Conservation (phyloP, 495 filamentous ascomycete species). For the Trichoderma parareesei region DNA sequence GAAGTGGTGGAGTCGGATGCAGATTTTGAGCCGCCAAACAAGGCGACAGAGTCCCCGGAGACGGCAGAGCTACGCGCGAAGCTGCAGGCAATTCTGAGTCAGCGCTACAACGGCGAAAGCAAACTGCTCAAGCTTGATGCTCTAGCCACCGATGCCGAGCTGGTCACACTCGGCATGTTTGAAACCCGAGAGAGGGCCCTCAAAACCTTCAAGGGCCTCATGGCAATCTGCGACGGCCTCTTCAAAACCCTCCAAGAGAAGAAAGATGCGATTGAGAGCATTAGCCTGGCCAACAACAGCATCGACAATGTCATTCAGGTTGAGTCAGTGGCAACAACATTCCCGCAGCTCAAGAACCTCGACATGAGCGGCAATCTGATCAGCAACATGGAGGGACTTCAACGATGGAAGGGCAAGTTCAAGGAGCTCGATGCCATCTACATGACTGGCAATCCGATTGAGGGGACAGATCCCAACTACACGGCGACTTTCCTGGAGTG, state of each 20-base stretch:
- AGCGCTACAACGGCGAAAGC: slow-evolving; percentile 57
- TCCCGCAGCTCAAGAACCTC: slow-evolving; percentile 69
- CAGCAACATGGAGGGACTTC: slow-evolving; percentile 30
- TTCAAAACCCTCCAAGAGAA: slow-evolving; percentile 60
- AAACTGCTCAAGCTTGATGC: slow-evolving; percentile 77
- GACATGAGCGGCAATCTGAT: slow-evolving; percentile 57
- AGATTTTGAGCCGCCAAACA: not conserved
- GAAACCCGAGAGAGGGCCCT: slow-evolving; percentile 57
- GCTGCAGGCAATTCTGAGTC: slow-evolving; percentile 50
- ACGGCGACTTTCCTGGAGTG: slow-evolving; percentile 65
- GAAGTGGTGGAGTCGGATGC: slow-evolving; percentile 37
- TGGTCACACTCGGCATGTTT: slow-evolving; percentile 69
- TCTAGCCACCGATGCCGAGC: slow-evolving; percentile 57
- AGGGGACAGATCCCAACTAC: slow-evolving; percentile 50
- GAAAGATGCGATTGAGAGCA: slow-evolving; percentile 62
- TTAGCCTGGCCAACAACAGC: slow-evolving; percentile 69
- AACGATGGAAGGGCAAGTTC: slow-evolving; percentile 70
- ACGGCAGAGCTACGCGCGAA: slow-evolving; percentile 36
- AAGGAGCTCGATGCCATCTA: slow-evolving; percentile 68
- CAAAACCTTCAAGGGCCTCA: slow-evolving; percentile 84
- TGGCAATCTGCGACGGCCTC: slow-evolving; percentile 66
- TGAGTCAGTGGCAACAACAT: slow-evolving; percentile 59
- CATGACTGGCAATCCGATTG: slow-evolving; percentile 67
- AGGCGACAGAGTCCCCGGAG: slow-evolving; percentile 27
- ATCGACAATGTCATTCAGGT: slow-evolving; percentile 63